Base-by-base conservation (phyloP, 2,329 filamentous ascomycete genomes). In the Orbilia blumenaviensis region DNA sequence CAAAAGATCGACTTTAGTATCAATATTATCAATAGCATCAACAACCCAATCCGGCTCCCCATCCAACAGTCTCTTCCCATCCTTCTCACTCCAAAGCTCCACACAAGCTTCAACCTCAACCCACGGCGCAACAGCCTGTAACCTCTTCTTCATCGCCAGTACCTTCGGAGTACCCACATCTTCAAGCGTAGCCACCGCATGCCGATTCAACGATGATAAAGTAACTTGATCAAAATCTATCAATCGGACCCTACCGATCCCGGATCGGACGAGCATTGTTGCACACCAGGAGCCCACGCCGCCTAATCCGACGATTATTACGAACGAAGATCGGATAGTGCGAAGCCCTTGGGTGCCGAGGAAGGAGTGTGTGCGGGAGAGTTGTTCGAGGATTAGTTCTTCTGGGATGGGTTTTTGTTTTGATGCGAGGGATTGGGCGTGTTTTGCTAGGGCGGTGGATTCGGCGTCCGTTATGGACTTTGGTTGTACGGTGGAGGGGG, bases 151-250 rank as follows among this genome's bases (percentile, higher is more conserved):
- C 61, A 99, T 88, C 80, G 92, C 95, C 67, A 91, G 88, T 0
- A 99, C 95, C 84, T 99, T 99, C 7, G 94, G 89, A 10, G 91
- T 93, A 23, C 95, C 95, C 1, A 99, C 95, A 81, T 99, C 95
- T 14, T 93, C 92, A 5, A 98, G 86, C 0, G 94, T 98, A 3
- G 95, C 95, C 0, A 99, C 91, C 7, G 95, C 93, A 83, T 99
- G 95, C n/a, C 95, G 87, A 83, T 99, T 99, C 66, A 99, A 85
- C 2, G 93, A 97, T 78, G 92, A 96, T 48, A 99, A 86, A 0
- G 94, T 96, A 34, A 99, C 94, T 86, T 99, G 95, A 82, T 99
- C 95, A 82, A 99, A 99, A 83, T 99, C 95, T 79, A 99, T 89
- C 38, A 99, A 87, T 0, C 95, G 90, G 66, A 99, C 87, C 80